phyloP scores from a whole-genome alignment of 176 grass and related monocot genomes.

The Lolium multiflorum region DNA sequence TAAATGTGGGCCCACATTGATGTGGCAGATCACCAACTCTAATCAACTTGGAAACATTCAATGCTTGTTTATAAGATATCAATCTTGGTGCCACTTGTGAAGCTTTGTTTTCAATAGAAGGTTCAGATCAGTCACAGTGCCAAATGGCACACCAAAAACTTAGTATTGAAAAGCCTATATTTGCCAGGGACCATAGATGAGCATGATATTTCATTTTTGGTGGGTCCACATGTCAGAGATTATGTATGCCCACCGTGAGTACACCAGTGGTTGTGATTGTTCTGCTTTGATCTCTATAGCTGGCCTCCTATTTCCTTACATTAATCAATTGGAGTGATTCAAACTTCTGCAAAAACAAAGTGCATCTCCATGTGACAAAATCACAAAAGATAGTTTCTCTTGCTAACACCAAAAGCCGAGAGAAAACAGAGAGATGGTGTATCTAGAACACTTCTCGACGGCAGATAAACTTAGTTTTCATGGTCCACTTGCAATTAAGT shows the following conservation, averaged over 20 bases:
- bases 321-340: conserved; percentile 35
- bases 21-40: conserved; percentile 54
- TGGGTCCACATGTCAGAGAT: neutral
- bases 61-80: conserved; percentile 46
- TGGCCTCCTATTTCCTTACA: neutral
- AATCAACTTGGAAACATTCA: conserved; percentile 63
- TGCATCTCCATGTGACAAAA: conserved; percentile 44
- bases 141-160: neutral
- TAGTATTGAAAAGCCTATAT: neutral
- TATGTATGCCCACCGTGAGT: neutral
- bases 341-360: conserved; percentile 29
- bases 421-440: neutral
- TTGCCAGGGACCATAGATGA: neutral
- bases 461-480: conserved; percentile 47
- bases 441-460: conserved; percentile 16
- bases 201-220: neutral
- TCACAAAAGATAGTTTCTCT: conserved; percentile 54
- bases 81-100: conserved; percentile 12
- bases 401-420: conserved; percentile 10
- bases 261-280: neutral
- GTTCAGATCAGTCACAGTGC: neutral
- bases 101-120: conserved; percentile 13
- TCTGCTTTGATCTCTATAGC: neutral
- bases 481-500: conserved; percentile 20
- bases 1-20: conserved; percentile 56